These are phyloP conservation scores for Trichosanthes truncata DNA, from an alignment of 306 rosid genomes.

Conservation along the genomic window DNA sequence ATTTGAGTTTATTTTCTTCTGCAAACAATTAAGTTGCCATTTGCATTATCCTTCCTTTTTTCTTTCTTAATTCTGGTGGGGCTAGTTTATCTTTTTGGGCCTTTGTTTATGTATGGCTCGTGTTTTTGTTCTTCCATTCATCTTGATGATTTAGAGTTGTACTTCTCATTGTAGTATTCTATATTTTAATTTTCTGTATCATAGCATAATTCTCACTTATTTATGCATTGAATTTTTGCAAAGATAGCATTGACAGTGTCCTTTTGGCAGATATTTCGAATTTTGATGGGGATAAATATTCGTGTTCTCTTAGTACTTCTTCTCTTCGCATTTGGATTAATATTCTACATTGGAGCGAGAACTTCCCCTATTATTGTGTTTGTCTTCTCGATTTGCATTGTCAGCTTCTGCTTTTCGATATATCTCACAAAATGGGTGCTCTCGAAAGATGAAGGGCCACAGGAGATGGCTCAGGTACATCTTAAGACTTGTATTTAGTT, in stretches of 20 bases:
- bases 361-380: slow-evolving; percentile 85
- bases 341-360: slow-evolving; percentile 82
- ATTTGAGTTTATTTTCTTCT: background rate
- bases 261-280: slow-evolving; percentile 67
- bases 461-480: slow-evolving; percentile 93
- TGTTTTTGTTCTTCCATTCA: background rate
- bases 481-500: background rate
- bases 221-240: background rate
- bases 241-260: slow-evolving; percentile 6
- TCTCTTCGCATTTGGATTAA: slow-evolving; percentile 55
- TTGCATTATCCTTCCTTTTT: background rate
- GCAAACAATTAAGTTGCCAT: background rate
- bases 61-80: background rate
- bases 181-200: background rate
- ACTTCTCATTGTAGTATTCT: background rate
- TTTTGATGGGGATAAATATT: slow-evolving; percentile 57
- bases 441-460: slow-evolving; percentile 96
- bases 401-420: slow-evolving; percentile 73
- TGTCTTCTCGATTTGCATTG: slow-evolving; percentile 77
- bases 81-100: background rate
- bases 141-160: background rate
- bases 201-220: background rate
- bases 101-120: background rate
- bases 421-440: slow-evolving; percentile 93
- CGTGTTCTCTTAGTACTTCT: slow-evolving; percentile 58